These are phyloP conservation scores for Daldinia bambusicola DNA, from an alignment of 495 filamentous ascomycete genomes.

Conservation along the genomic window DNA sequence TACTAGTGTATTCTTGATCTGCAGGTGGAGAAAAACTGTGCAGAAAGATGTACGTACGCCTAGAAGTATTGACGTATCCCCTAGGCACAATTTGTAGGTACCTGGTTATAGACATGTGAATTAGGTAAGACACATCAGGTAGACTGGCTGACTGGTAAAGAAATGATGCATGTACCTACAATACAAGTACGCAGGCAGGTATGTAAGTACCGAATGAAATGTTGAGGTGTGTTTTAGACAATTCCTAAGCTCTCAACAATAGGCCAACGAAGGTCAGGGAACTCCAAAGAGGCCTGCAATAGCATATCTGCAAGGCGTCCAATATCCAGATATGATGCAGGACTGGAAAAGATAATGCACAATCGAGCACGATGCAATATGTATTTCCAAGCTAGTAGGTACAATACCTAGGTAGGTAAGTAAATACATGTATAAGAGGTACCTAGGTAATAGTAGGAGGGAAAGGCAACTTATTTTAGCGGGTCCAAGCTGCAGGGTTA, in stretches of 20 bases:
- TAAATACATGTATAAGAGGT: too few relatives aligned
- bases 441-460: too few relatives aligned
- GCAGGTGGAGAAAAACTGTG: not conserved
- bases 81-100: too few relatives aligned
- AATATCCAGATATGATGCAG: not conserved
- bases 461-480: constrained; percentile 26
- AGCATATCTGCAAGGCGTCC: not conserved
- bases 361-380: not conserved
- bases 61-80: not conserved
- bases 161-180: too few relatives aligned
- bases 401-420: constrained; percentile 5
- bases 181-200: not conserved
- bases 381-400: not conserved
- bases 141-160: too few relatives aligned
- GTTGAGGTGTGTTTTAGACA: not conserved
- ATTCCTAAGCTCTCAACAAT: constrained; percentile 4
- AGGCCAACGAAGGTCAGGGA: not conserved
- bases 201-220: not conserved
- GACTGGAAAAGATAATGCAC: constrained; percentile 1
- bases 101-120: not conserved
- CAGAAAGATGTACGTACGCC: not conserved
- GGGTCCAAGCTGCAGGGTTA: constrained; percentile 18
- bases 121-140: not conserved
- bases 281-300: not conserved
- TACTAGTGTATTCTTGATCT: constrained; percentile 10